Conservation (phyloP, 257 asterid genomes). For the Fraxinus anomala region DNA sequence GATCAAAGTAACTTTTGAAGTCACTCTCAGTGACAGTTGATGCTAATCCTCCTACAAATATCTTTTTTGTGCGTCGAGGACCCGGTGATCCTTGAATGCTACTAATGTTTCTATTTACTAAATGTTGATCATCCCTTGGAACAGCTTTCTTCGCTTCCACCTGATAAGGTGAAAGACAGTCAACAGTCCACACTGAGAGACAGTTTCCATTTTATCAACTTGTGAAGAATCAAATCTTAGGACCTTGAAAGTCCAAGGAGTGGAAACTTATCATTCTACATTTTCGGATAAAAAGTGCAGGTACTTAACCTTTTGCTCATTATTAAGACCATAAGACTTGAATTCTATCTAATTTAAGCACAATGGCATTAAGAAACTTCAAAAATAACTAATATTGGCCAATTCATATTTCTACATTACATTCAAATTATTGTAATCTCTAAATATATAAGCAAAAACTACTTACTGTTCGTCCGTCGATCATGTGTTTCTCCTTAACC, state of each 20-base stretch:
- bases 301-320: neutral
- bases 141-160: constrained; percentile 62
- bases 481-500: constrained; percentile 48
- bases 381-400: neutral
- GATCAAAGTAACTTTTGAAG: constrained; percentile 48
- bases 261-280: neutral
- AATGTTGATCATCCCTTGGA: constrained; percentile 51
- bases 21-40: constrained; percentile 49
- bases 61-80: constrained; percentile 48
- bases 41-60: constrained; percentile 54
- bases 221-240: neutral
- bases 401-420: neutral
- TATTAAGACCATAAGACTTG: neutral
- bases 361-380: neutral
- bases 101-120: constrained; percentile 36
- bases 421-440: neutral
- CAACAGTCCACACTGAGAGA: neutral
- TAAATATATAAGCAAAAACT: neutral
- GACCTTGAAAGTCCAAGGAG: neutral
- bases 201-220: neutral
- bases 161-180: constrained; percentile 29
- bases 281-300: neutral
- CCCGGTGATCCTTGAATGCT: constrained; percentile 45
- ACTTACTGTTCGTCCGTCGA: constrained; percentile 56
- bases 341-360: neutral